Percentiles rank a stretch among this genome's conserved stretches.
Conservation (phyloP, 2,329 filamentous ascomycete genomes). For the Cercospora sp. region DNA sequence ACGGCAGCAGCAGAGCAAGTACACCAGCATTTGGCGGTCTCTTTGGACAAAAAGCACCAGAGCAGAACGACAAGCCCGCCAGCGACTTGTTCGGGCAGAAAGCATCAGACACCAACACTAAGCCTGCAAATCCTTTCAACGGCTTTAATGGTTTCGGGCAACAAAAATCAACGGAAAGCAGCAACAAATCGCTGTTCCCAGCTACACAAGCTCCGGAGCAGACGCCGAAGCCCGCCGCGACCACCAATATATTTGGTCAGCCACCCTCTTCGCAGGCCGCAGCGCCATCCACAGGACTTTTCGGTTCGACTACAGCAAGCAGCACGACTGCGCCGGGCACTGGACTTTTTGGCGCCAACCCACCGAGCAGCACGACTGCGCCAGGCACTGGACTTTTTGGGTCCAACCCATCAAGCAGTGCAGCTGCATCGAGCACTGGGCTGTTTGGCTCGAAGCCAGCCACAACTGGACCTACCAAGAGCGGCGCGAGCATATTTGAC, state of each 20-base stretch:
- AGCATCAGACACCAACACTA: constrained; percentile 5
- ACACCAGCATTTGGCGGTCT: constrained; percentile 18
- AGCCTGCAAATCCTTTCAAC: neutral
- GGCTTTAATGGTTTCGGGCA: constrained; percentile 11
- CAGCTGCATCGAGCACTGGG: constrained; percentile 15
- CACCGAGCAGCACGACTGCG: constrained; percentile 10
- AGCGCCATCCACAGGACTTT: constrained; percentile 8
- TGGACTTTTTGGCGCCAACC: constrained; percentile 10
- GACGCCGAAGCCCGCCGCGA: constrained; percentile 3
- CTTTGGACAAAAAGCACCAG: constrained; percentile 18
- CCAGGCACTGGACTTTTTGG: constrained; percentile 10
- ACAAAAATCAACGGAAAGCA: constrained; percentile 16
- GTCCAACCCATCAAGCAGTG: constrained; percentile 1
- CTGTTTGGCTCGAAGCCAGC: constrained; percentile 21
- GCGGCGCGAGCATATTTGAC: constrained; percentile 24
- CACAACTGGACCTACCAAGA: constrained; percentile 14
- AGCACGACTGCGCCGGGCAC: constrained; percentile 6
- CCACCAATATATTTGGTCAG: constrained; percentile 18
- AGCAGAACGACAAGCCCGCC: constrained; percentile 9
- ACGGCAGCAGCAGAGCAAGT: constrained; percentile 13
- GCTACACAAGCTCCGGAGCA: constrained; percentile 10
- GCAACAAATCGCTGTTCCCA: constrained; percentile 16
- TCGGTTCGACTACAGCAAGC: constrained; percentile 5
- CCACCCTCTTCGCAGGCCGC: constrained; percentile 14
- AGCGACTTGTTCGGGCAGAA: constrained; percentile 8